A percentile compares a stretch with the other conserved stretches of the same genome.
phyloP scores from a whole-genome alignment of 306 rosid species.

The Cucumis cinereus region DNA sequence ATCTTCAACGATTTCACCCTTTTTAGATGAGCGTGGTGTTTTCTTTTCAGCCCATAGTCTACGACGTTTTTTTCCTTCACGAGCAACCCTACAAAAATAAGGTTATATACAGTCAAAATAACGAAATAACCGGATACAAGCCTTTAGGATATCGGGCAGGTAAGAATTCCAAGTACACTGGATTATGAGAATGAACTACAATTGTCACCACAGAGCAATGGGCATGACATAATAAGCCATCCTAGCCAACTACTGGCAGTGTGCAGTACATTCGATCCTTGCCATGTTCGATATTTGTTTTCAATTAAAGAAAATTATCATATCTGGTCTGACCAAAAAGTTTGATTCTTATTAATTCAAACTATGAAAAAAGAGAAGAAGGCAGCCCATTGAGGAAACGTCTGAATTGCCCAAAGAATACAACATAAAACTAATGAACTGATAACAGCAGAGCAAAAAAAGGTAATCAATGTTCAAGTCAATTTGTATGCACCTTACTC shows the following conservation, averaged over 20 bases:
- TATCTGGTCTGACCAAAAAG: not conserved
- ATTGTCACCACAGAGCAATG: not conserved
- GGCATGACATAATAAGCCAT: not conserved
- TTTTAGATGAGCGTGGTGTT: constrained; percentile 44
- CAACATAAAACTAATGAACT: not conserved
- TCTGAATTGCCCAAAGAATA: not conserved
- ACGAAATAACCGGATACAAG: not conserved
- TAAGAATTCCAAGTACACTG: not conserved
- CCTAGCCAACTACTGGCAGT: not conserved
- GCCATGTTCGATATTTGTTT: not conserved
- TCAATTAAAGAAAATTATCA: not conserved
- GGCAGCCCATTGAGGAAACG: not conserved
- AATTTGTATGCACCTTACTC: too few relatives aligned
- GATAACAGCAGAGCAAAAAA: too few relatives aligned
- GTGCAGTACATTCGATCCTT: not conserved
- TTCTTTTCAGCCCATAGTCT: constrained; percentile 54
- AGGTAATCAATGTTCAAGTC: too few relatives aligned
- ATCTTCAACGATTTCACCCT: constrained; percentile 22
- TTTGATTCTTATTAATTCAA: not conserved
- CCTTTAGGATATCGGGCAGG: not conserved
- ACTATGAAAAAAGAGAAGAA: not conserved
- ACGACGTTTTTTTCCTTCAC: constrained; percentile 62
- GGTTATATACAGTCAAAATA: not conserved
- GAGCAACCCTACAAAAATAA: constrained; percentile 40
- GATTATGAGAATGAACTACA: not conserved